phyloP scores from a whole-genome alignment of 305 asterid genomes.

The Solanum hybrid region DNA sequence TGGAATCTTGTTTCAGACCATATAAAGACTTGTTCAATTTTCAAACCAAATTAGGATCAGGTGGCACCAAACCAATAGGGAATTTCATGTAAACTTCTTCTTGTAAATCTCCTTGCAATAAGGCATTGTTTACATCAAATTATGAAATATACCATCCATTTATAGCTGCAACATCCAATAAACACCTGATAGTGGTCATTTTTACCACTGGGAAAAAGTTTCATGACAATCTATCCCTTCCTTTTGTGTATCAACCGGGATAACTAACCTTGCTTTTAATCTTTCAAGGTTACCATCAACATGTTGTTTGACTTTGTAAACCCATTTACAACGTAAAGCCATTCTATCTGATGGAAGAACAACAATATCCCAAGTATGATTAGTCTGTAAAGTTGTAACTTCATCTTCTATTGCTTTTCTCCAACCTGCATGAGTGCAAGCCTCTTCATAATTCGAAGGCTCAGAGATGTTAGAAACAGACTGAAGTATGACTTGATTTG shows the following conservation, averaged over 20 bases:
- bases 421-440: background rate
- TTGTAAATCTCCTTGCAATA: too few relatives aligned
- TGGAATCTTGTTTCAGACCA: background rate
- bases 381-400: too few relatives aligned
- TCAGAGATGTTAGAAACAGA: background rate
- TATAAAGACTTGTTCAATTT: background rate
- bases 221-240: background rate
- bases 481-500: background rate
- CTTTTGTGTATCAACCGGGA: background rate
- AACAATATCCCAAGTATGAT: background rate
- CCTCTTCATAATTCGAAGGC: background rate
- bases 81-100: background rate
- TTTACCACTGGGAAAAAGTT: background rate
- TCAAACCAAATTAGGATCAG: background rate
- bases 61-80: background rate
- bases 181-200: background rate
- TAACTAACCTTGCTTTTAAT: background rate
- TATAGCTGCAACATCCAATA: background rate
- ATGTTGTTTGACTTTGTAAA: background rate
- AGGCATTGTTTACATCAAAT: background rate
- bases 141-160: background rate
- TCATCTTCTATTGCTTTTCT: background rate
- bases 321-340: background rate
- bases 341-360: background rate
- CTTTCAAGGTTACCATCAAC: background rate